Conservation (phyloP, 1,284 basidiomycete species). For the Austropuccinia psidii region DNA sequence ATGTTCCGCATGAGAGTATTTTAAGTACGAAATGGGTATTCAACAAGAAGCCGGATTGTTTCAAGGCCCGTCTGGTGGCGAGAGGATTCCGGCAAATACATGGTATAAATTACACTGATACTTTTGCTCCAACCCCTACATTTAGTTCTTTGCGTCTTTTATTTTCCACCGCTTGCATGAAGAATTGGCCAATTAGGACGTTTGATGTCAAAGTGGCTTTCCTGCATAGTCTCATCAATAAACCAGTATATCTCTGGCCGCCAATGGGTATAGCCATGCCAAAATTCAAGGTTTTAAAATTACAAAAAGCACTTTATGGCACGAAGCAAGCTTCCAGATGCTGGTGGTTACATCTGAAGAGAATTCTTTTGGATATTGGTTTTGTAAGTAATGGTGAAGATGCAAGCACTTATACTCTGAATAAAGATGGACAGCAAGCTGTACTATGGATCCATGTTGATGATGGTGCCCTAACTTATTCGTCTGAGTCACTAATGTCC, state of each 20-base stretch:
- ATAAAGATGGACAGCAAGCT: not conserved
- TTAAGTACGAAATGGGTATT: not conserved
- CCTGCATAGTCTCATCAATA: not conserved
- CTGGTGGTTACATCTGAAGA: too few relatives aligned
- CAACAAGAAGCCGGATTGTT: not conserved
- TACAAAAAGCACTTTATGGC: not conserved
- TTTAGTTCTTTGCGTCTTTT: not conserved
- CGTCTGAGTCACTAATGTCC: too few relatives aligned
- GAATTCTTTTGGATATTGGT: too few relatives aligned
- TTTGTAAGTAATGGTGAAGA: too few relatives aligned
- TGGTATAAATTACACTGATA: not conserved
- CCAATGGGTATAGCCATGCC: not conserved
- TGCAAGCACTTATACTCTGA: too few relatives aligned
- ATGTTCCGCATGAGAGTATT: too few relatives aligned
- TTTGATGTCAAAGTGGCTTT: slow-evolving; percentile 15
- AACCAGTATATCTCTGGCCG: not conserved
- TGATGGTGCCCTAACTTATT: not conserved
- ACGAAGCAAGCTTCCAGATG: not conserved
- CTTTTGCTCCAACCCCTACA: slow-evolving; percentile 5
- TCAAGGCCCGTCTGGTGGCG: not conserved
- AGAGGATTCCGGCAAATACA: not conserved
- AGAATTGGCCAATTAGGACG: not conserved
- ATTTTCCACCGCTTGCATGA: not conserved
- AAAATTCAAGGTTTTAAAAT: not conserved
- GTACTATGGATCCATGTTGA: not conserved